A percentile compares a stretch with the other conserved stretches of the same genome.
phyloP scores from a whole-genome alignment of 140 eudicot genomes.

The Cichorium intybus region DNA sequence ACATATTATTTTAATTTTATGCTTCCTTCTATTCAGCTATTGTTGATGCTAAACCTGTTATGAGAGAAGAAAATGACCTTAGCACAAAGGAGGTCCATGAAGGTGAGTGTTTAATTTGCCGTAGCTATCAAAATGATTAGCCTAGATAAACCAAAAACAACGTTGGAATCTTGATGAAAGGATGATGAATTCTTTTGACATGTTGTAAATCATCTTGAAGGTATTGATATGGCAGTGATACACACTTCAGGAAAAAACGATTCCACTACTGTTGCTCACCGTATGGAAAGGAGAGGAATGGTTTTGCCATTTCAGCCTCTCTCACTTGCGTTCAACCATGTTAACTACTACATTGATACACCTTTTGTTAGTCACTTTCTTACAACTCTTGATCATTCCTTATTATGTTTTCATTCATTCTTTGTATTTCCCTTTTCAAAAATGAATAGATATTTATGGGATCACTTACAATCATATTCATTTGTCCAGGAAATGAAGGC shows the following conservation, averaged over 20 bases:
- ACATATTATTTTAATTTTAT: not conserved
- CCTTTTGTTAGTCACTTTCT: slow-evolving; percentile 58
- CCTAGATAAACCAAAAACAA: not conserved
- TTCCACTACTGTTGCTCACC: not conserved
- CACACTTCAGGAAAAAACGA: not conserved
- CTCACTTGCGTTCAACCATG: slow-evolving; percentile 65
- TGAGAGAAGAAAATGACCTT: slow-evolving; percentile 21
- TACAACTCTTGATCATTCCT: not conserved
- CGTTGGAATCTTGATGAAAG: not conserved
- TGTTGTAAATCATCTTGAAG: slow-evolving; percentile 18
- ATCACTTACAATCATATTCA: not conserved
- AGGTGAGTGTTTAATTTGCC: slow-evolving; percentile 19
- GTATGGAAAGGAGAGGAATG: slow-evolving; percentile 49
- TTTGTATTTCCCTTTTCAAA: not conserved
- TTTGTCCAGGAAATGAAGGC: slow-evolving; percentile 49
- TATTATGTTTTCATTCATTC: not conserved
- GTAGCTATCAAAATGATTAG: not conserved
- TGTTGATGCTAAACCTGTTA: slow-evolving; percentile 26
- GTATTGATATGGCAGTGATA: slow-evolving; percentile 23
- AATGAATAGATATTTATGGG: not conserved
- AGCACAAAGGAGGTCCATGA: slow-evolving; percentile 3
- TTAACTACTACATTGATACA: slow-evolving; percentile 71
- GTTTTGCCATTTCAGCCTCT: slow-evolving; percentile 84
- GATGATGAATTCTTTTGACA: slow-evolving; percentile 1
- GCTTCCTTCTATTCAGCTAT: slow-evolving; percentile 22